phyloP scores from a whole-genome alignment of 1,284 basidiomycete species.

The Moesziomyces parantarcticus region DNA sequence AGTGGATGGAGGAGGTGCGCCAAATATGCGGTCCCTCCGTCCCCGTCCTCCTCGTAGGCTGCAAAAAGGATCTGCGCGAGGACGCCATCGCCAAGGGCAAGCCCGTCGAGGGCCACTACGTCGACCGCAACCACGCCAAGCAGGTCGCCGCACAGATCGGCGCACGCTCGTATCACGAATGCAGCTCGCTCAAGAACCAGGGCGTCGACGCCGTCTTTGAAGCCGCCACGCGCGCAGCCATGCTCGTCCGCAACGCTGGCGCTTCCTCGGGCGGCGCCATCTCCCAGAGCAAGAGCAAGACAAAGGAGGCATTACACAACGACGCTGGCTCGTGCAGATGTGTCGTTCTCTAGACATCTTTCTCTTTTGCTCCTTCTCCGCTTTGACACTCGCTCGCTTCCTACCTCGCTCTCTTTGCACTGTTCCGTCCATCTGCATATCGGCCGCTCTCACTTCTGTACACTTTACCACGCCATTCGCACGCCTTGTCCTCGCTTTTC shows the following conservation, averaged over 20 bases:
- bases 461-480: too few relatives aligned
- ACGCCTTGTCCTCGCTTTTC: too few relatives aligned
- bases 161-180: conserved; percentile 68
- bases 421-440: too few relatives aligned
- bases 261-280: conserved; percentile 42
- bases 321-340: conserved; percentile 52
- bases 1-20: conserved; percentile 80
- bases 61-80: conserved; percentile 83
- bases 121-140: conserved; percentile 69
- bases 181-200: conserved; percentile 61
- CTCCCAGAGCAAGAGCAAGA: conserved; percentile 53
- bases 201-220: conserved; percentile 63
- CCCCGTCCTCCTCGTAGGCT: conserved; percentile 85
- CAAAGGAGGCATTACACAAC: conserved; percentile 42
- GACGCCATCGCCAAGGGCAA: conserved; percentile 68
- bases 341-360: conserved; percentile 33
- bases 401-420: too few relatives aligned
- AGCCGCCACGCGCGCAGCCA: conserved; percentile 61
- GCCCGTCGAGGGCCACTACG: conserved; percentile 61
- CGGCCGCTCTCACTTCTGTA: too few relatives aligned
- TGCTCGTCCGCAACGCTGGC: conserved; percentile 54
- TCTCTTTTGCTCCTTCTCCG: not conserved
- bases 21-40: conserved; percentile 71
- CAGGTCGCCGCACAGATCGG: conserved; percentile 71
- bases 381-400: too few relatives aligned